A percentile compares a stretch with the other conserved stretches of the same genome.
Evolutionary conservation across 192 early-diverging fungal genomes (phyloP).

Genomic region (Cetraspora pellucida): DNA sequence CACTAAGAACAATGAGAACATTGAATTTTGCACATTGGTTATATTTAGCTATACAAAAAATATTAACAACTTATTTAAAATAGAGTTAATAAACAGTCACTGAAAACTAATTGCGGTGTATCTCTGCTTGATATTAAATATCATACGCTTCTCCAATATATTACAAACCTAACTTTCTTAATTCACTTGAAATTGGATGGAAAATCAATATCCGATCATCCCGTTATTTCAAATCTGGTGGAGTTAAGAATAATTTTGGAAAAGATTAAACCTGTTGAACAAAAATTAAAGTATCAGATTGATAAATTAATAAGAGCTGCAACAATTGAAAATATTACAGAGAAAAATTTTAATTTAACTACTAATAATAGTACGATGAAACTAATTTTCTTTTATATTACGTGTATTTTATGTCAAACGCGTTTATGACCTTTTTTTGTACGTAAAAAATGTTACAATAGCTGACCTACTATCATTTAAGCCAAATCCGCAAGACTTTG

Average conservation of each 20-base stretch:
- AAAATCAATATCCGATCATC: constrained; percentile 60
- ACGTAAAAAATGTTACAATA: constrained; percentile 27
- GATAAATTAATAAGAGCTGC: constrained; percentile 86
- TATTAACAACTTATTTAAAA: not conserved
- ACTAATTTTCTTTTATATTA: not conserved
- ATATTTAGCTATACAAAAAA: not conserved
- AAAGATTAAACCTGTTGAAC: constrained; percentile 91
- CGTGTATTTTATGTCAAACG: constrained; percentile 20
- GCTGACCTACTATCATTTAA: constrained; percentile 88
- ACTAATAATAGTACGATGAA: constrained; percentile 12
- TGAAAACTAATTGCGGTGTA: constrained; percentile 71
- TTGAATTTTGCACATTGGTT: not conserved
- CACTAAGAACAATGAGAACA: no score
- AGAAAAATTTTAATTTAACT: constrained; percentile 30
- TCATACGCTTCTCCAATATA: constrained; percentile 84
- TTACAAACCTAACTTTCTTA: constrained; percentile 76
- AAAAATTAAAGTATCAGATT: constrained; percentile 94
- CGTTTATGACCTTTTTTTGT: not conserved
- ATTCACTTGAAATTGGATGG: constrained; percentile 81
- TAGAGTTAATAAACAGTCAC: not conserved
- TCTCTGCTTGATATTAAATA: constrained; percentile 91
- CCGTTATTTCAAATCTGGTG: constrained; percentile 67
- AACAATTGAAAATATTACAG: constrained; percentile 49
- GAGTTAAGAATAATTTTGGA: constrained; percentile 87
- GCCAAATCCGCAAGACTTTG: constrained; percentile 79